These are phyloP conservation scores for Cystobasidium tubakii DNA, from an alignment of 768 basidiomycete species.

Conservation along the genomic window DNA sequence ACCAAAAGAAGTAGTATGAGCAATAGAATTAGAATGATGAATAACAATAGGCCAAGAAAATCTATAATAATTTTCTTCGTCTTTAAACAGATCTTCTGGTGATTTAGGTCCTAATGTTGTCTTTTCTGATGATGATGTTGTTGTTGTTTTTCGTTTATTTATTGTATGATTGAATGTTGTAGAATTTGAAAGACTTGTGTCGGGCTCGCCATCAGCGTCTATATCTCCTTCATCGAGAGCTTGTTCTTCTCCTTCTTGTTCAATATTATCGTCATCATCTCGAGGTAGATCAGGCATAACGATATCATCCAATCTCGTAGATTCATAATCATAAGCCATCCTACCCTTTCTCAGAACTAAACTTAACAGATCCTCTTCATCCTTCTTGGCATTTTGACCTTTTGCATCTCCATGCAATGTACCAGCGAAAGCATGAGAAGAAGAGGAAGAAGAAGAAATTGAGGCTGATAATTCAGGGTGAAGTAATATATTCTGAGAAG, in stretches of 20 bases:
- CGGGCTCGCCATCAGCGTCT: neutral
- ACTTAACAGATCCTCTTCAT: slow-evolving; percentile 19
- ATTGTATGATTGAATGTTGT: too few relatives aligned
- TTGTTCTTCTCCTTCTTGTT: neutral
- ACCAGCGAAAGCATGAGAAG: neutral
- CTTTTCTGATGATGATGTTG: neutral
- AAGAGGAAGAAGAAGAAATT: neutral
- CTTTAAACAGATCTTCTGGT: slow-evolving; percentile 36
- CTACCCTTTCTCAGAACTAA: slow-evolving; percentile 24
- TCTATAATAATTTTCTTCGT: slow-evolving; percentile 33
- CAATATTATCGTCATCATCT: neutral
- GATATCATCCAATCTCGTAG: slow-evolving; percentile 29
- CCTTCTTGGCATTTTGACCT: neutral
- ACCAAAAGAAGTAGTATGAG: slow-evolving; percentile 33
- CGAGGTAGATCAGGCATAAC: slow-evolving; percentile 22
- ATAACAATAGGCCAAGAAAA: slow-evolving; percentile 34
- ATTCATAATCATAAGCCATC: slow-evolving; percentile 21
- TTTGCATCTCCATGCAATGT: neutral
- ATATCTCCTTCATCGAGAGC: neutral
- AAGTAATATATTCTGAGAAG: slow-evolving; percentile 20
- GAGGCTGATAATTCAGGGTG: neutral
- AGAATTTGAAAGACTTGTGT: neutral
- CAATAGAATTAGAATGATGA: slow-evolving; percentile 24
- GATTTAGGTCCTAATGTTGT: neutral
- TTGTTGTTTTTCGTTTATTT: neutral